phyloP scores from a whole-genome alignment of 73 alveolate genomes.

The Stentor roeselii region DNA sequence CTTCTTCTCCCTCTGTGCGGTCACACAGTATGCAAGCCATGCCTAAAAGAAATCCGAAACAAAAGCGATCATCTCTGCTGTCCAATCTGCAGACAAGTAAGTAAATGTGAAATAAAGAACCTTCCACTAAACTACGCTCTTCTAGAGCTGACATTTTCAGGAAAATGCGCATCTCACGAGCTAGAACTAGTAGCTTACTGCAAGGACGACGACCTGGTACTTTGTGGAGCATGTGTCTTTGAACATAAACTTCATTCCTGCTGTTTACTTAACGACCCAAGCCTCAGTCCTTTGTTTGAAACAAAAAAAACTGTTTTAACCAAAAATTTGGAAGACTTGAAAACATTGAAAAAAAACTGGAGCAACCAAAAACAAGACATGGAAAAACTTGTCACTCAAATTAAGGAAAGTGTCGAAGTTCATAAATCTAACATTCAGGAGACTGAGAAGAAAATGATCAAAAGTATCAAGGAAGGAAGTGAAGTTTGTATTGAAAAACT shows the following conservation, averaged over 20 bases:
- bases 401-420: background rate
- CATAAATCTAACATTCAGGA: background rate
- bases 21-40: slow-evolving; percentile 16
- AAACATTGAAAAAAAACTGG: background rate
- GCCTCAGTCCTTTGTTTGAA: background rate
- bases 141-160: background rate
- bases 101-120: background rate
- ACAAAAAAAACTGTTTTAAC: background rate
- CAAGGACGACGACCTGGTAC: background rate
- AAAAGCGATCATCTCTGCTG: background rate
- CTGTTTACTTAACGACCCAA: slow-evolving; percentile 13
- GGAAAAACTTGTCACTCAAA: background rate
- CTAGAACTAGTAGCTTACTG: slow-evolving; percentile 7
- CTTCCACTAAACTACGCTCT: slow-evolving; percentile 12
- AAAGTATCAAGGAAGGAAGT: background rate
- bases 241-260: slow-evolving; percentile 7
- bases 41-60: background rate
- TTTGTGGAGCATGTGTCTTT: slow-evolving; percentile 15
- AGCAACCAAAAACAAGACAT: background rate
- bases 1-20: slow-evolving; percentile 9
- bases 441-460: background rate
- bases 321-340: background rate
- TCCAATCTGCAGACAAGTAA: background rate
- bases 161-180: background rate
- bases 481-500: background rate